phyloP scores from a whole-genome alignment of 441 rosid genomes.

The Erodium texanum region DNA sequence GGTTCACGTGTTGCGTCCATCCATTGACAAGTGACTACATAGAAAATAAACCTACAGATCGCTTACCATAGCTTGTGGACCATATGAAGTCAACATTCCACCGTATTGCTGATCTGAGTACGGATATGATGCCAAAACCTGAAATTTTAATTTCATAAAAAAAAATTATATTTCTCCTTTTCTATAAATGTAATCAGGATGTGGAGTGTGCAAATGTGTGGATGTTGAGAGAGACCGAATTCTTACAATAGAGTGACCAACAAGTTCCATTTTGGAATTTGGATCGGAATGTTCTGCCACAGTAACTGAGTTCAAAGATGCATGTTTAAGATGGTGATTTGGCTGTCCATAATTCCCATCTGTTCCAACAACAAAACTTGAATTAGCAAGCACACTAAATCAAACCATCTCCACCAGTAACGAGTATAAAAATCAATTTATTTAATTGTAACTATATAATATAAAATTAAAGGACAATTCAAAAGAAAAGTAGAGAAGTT shows the following conservation, averaged over 20 bases:
- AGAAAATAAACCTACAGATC: conserved; percentile 5
- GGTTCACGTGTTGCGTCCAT: neutral
- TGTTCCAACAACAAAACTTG: conserved; percentile 22
- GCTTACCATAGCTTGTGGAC: conserved; percentile 44
- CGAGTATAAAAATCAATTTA: neutral
- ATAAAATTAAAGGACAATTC: neutral
- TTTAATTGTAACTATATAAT: neutral
- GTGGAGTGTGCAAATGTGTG: neutral
- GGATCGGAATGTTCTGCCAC: conserved; percentile 31
- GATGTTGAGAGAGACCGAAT: neutral
- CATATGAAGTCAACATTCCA: conserved; percentile 36
- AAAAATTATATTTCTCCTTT: neutral
- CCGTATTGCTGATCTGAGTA: conserved; percentile 41
- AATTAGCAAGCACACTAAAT: conserved; percentile 2
- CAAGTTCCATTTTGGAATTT: conserved; percentile 50
- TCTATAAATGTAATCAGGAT: neutral
- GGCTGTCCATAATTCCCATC: conserved; percentile 28
- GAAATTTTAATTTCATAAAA: conserved; percentile 17
- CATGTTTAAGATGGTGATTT: too few species aligned
- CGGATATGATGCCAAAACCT: conserved; percentile 52
- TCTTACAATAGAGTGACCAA: conserved; percentile 56
- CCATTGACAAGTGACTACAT: conserved; percentile 1
- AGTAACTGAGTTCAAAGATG: conserved; percentile 20
- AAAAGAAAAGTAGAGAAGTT: neutral
- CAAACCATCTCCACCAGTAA: neutral